These are phyloP conservation scores for Pittosporum tobira DNA, from an alignment of 129 eudicot genomes.

Conservation along the genomic window DNA sequence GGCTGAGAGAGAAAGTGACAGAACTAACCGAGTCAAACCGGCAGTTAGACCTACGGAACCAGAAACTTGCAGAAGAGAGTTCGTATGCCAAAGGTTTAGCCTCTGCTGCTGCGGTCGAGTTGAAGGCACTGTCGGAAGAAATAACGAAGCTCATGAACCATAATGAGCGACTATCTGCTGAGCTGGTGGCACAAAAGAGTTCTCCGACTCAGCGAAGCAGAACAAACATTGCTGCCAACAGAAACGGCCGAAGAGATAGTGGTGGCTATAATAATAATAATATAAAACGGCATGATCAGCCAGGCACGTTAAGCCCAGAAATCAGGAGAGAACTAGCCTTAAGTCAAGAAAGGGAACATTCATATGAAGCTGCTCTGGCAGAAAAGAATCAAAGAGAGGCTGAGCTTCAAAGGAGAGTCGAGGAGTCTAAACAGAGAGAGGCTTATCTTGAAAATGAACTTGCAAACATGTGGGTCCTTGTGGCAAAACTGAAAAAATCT, in stretches of 20 bases:
- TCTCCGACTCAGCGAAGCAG: conserved; percentile 46
- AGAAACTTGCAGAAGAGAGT: conserved; percentile 85
- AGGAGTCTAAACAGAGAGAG: conserved; percentile 81
- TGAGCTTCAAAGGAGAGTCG: conserved; percentile 56
- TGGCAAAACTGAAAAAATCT: conserved; percentile 75
- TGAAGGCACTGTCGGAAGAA: conserved; percentile 91
- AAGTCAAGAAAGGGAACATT: conserved; percentile 67
- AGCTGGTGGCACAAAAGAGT: conserved; percentile 58
- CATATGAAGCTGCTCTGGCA: conserved; percentile 60
- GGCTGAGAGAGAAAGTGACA: conserved; percentile 45
- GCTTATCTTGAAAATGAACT: conserved; percentile 93
- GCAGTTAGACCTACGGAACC: conserved; percentile 60
- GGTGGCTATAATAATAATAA: too few species aligned
- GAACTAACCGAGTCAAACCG: conserved; percentile 54
- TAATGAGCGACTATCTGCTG: conserved; percentile 59
- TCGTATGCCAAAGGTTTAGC: conserved; percentile 96
- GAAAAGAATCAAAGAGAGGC: conserved; percentile 69
- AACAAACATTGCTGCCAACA: conserved; percentile 21
- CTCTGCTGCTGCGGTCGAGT: conserved; percentile 96
- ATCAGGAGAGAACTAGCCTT: conserved; percentile 69
- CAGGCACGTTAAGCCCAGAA: conserved; percentile 36
- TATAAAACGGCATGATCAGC: conserved; percentile 54
- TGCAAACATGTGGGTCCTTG: conserved; percentile 96
- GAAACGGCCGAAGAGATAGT: conserved; percentile 58
- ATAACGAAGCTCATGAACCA: conserved; percentile 93